These are phyloP conservation scores for Hibiscus trionum DNA, from an alignment of 345 rosid genomes.

Conservation along the genomic window DNA sequence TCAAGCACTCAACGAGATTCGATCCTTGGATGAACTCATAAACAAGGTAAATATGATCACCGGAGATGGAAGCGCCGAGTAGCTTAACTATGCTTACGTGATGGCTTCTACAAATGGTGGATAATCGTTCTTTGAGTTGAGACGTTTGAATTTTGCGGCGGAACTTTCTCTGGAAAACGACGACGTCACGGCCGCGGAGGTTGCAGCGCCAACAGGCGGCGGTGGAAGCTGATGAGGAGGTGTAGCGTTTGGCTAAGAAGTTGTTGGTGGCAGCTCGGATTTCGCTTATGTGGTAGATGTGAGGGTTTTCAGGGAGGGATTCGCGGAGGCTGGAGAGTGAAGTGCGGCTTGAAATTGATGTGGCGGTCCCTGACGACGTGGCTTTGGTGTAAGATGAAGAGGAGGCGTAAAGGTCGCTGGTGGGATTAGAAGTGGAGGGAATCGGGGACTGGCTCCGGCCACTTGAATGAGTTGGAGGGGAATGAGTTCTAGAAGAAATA, in stretches of 20 bases:
- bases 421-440: slow-evolving; percentile 13
- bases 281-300: slow-evolving; percentile 69
- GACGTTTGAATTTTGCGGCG: slow-evolving; percentile 38
- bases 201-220: slow-evolving; percentile 69
- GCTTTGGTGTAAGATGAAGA: neutral
- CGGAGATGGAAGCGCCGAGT: slow-evolving; percentile 64
- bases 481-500: neutral
- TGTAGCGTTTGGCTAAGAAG: slow-evolving; percentile 59
- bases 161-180: slow-evolving; percentile 69
- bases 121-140: slow-evolving; percentile 41
- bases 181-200: slow-evolving; percentile 46
- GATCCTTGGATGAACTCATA: slow-evolving; percentile 65
- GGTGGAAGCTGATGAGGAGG: slow-evolving; percentile 23
- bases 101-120: slow-evolving; percentile 62
- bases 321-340: slow-evolving; percentile 70
- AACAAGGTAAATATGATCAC: slow-evolving; percentile 63
- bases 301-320: slow-evolving; percentile 56
- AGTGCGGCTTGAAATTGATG: slow-evolving; percentile 30
- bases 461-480: slow-evolving; percentile 2
- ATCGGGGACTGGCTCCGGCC: slow-evolving; percentile 10
- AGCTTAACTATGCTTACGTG: slow-evolving; percentile 56
- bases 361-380: slow-evolving; percentile 13
- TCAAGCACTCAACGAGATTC: slow-evolving; percentile 53
- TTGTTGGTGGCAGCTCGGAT: slow-evolving; percentile 84
- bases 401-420: slow-evolving; percentile 17